A percentile compares a stretch with the other conserved stretches of the same genome.
Conservation (phyloP, 2,329 filamentous ascomycete genomes). For the Hortaea sp. region DNA sequence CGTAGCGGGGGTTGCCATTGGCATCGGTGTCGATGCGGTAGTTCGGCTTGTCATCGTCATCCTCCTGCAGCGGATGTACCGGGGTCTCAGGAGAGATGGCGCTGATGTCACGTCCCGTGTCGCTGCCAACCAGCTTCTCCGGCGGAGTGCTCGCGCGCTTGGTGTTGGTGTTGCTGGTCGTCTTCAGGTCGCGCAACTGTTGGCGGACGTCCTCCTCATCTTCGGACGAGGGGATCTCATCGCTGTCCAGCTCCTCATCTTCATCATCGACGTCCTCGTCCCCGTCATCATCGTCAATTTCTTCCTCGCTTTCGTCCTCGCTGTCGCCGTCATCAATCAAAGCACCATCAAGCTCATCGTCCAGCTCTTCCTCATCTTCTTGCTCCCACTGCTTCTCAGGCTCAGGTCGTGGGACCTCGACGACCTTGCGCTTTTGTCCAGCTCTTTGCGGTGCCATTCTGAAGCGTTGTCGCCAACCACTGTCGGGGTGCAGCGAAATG, state of each 20-base stretch:
- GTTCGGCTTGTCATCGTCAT: conserved; percentile 31
- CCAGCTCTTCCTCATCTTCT: conserved; percentile 29
- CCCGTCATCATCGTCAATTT: conserved; percentile 24
- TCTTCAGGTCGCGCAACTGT: conserved; percentile 35
- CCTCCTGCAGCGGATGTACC: conserved; percentile 9
- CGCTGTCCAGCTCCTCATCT: conserved; percentile 30
- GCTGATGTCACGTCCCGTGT: conserved; percentile 16
- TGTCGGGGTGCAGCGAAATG: too few relatives aligned
- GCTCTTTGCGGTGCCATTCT: conserved; percentile 9
- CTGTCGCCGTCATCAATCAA: conserved; percentile 18
- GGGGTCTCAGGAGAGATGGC: conserved; percentile 12
- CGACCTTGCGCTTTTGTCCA: conserved; percentile 36
- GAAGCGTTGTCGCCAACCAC: too few relatives aligned
- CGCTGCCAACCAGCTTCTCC: conserved; percentile 17
- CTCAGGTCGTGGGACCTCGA: conserved; percentile 23
- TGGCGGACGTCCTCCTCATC: conserved; percentile 33
- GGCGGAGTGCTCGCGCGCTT: conserved; percentile 4
- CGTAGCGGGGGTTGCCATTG: conserved; percentile 80
- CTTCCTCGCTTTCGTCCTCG: conserved; percentile 22
- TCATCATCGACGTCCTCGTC: conserved; percentile 21
- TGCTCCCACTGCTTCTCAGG: conserved; percentile 12
- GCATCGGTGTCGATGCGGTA: conserved; percentile 65
- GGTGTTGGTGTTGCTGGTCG: conserved; percentile 17
- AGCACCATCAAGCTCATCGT: conserved; percentile 30
- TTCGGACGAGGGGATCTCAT: conserved; percentile 31